Evolutionary conservation across 192 early-diverging fungal genomes (phyloP).

Genomic region (Phlyctochytrium bullatum): DNA sequence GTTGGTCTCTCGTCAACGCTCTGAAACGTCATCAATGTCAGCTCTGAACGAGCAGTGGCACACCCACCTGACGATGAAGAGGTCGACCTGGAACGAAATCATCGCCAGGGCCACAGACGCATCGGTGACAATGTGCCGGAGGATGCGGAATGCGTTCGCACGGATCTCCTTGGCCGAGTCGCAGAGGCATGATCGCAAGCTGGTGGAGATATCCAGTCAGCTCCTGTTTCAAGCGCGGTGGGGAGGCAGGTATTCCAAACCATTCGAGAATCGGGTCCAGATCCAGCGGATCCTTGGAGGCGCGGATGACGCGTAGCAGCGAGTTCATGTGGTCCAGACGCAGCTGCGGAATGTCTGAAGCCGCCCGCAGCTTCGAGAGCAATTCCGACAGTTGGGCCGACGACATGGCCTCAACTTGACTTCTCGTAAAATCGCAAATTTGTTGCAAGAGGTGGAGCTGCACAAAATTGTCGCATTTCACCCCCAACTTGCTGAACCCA

Average conservation of each 20-base stretch:
- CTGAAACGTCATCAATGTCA: constrained; percentile 2
- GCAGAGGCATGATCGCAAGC: constrained; percentile 38
- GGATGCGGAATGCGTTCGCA: constrained; percentile 57
- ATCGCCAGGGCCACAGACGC: constrained; percentile 41
- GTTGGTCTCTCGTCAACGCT: constrained; percentile 56
- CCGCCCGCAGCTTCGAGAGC: too few species aligned
- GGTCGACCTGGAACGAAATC: constrained; percentile 56
- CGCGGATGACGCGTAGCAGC: constrained; percentile 7
- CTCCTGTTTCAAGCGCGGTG: too few species aligned
- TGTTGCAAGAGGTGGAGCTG: too few species aligned
- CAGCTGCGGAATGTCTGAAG: too few species aligned
- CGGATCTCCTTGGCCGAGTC: constrained; percentile 58
- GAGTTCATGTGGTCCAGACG: constrained; percentile 4
- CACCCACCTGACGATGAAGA: constrained; percentile 70
- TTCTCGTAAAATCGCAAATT: too few species aligned
- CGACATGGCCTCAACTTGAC: too few species aligned
- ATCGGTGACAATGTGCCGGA: constrained; percentile 56
- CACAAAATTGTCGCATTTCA: too few species aligned
- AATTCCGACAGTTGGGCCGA: too few species aligned
- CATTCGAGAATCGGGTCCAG: constrained; percentile 2
- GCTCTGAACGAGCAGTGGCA: too few species aligned
- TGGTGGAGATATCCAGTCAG: constrained; percentile 13
- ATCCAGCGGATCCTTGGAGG: constrained; percentile 2
- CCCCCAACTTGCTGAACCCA: too few species aligned
- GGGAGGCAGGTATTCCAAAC: constrained; percentile 12